These are phyloP conservation scores for Tetraselmis striata DNA, from an alignment of 139 green algal genomes.

Conservation along the genomic window DNA sequence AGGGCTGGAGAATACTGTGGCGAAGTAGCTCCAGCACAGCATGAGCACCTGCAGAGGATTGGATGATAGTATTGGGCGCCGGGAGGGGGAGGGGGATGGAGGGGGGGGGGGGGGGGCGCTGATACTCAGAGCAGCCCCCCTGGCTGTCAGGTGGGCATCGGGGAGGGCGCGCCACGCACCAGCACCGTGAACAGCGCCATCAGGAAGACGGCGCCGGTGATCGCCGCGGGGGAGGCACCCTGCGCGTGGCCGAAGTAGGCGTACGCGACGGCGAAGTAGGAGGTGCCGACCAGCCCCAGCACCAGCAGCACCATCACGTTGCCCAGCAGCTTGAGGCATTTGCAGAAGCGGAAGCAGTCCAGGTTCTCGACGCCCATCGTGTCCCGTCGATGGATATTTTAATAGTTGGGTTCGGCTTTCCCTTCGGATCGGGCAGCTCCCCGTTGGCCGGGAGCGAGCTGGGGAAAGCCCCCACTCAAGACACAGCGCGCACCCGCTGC, in stretches of 20 bases:
- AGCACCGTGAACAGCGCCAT: background rate
- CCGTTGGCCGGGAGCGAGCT: too few species aligned
- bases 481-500: too few species aligned
- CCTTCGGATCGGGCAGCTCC: too few species aligned
- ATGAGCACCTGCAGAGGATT: background rate
- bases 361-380: background rate
- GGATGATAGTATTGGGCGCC: background rate
- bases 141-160: too few species aligned
- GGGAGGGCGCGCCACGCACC: too few species aligned
- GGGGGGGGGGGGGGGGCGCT: background rate
- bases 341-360: constrained; percentile 5
- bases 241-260: background rate
- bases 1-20: background rate
- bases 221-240: background rate
- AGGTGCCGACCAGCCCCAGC: background rate
- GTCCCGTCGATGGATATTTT: too few species aligned
- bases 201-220: background rate
- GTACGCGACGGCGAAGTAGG: constrained; percentile 1
- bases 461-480: too few species aligned
- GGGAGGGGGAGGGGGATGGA: background rate
- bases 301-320: constrained; percentile 9
- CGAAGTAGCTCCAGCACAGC: constrained; percentile 17
- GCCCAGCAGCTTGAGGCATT: background rate
- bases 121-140: too few species aligned
- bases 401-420: too few species aligned